Evolutionary conservation across 176 grass and related monocot genomes (phyloP).

Genomic region (Pontederia paniculata): DNA sequence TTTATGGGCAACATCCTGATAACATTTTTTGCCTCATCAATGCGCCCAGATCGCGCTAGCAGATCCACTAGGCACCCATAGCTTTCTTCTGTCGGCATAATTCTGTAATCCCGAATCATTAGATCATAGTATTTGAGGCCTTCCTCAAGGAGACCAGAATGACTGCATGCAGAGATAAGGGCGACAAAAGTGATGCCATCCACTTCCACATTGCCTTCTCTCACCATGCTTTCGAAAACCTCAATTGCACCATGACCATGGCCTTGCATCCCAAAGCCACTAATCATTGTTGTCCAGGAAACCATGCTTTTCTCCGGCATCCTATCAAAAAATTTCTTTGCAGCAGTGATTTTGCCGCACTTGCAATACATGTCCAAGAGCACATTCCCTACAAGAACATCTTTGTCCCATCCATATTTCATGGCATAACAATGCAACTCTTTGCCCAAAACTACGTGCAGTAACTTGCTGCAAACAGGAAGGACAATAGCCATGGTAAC

Average conservation of each 20-base stretch:
- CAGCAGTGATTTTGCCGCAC: constrained; percentile 14
- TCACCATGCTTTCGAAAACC: constrained; percentile 21
- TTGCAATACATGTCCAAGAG: constrained; percentile 30
- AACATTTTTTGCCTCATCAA: constrained; percentile 21
- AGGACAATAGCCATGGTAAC: constrained; percentile 21
- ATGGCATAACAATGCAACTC: constrained; percentile 31
- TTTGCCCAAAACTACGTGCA: constrained; percentile 12
- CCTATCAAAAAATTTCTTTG: constrained; percentile 18
- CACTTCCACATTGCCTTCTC: constrained; percentile 11
- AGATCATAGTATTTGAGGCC: constrained; percentile 22
- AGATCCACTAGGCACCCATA: constrained; percentile 31
- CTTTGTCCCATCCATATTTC: constrained; percentile 18
- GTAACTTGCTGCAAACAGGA: constrained; percentile 18
- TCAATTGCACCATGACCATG: constrained; percentile 19
- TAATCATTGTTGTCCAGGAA: constrained; percentile 24
- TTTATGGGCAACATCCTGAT: constrained; percentile 10
- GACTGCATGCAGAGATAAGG: constrained; percentile 30
- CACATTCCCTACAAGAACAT: constrained; percentile 20
- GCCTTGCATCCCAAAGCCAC: constrained; percentile 24
- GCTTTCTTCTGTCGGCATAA: constrained; percentile 24
- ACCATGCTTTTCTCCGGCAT: constrained; percentile 19
- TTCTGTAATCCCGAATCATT: constrained; percentile 19
- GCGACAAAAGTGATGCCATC: constrained; percentile 25
- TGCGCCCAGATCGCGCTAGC: constrained; percentile 20
- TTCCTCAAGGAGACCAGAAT: constrained; percentile 25